Evolutionary conservation across 768 basidiomycete genomes (phyloP), one percentile per base, ranked within the genome.

Genomic region (Steccherinum ochraceum): DNA sequence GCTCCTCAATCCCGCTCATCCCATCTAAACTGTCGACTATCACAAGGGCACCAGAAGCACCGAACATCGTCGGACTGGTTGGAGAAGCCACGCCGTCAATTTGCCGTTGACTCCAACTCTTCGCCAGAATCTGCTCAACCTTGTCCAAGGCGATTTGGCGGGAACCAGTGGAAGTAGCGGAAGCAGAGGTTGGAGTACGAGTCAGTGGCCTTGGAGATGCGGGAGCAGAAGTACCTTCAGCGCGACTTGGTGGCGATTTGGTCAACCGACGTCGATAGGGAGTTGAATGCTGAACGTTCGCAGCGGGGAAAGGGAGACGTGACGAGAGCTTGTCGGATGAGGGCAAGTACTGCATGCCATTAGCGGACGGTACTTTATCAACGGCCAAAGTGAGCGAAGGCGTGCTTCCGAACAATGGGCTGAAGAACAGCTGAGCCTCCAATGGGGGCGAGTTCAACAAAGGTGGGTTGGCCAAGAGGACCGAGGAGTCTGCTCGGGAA

Each of bases 381-480:
- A 45, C 50, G 4, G 55, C 50, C 21, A 55, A 18, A 45, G 50
- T 40, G 40, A 61, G 52, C 12, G 45, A 43, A 0, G 61, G 56
- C 11, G 52, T 50, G 7, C 54, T 49, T 3, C 53, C 58, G 25
- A 59, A 59, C 45, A 52, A 20, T 12, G 49, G 10, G 13, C 60
- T 60, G 56, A 86, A 85, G 57, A 77, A 80, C 24, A 86, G 69
- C 23, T 72, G 69, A 23, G 70, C 75, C 50, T 81, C 76, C 50
- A 86, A 68, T 0, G 77, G 73, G 1, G 79, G 78, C 11, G 77
- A 83, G 63, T 69, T 78, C 27, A 86, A 64, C 52, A 72, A 71
- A 2, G 80, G 72, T 0, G 84, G 84, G 53, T 80, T 82, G 21
- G 68, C 68, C 0, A 81, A 80, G 2, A 86, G 69, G 19, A 77